Conservation (phyloP, 306 rosid genomes). For the Malus sieversii region DNA sequence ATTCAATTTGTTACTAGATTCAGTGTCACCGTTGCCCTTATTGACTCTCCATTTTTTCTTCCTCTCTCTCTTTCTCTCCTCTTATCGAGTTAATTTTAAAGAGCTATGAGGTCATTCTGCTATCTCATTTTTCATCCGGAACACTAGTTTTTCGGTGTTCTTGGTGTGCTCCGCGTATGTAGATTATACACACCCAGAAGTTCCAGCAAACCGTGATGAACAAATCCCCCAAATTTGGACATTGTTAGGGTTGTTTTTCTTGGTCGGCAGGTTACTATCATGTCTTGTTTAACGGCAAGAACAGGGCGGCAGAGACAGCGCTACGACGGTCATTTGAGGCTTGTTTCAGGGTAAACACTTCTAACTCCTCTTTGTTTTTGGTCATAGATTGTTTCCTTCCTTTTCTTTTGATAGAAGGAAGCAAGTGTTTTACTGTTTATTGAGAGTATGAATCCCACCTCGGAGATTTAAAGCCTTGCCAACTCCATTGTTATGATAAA, state of each 20-base stretch:
- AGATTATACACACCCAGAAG: background rate
- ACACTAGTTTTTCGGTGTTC: background rate
- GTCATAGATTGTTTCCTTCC: background rate
- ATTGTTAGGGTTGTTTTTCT: background rate
- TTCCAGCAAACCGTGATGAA: background rate
- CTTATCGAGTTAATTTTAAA: background rate
- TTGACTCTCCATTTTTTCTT: constrained; percentile 1
- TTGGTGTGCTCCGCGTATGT: background rate
- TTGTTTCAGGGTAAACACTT: constrained; percentile 23
- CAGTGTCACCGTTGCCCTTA: constrained; percentile 12
- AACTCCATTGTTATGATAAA: too few relatives aligned
- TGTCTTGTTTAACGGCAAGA: constrained; percentile 21
- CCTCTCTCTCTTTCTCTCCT: background rate
- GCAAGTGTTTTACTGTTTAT: background rate
- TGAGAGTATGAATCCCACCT: too few relatives aligned
- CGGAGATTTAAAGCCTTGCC: too few relatives aligned
- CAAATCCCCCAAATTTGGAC: background rate
- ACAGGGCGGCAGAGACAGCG: constrained; percentile 28
- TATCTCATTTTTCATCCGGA: background rate
- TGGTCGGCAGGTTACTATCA: background rate
- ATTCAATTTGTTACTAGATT: background rate
- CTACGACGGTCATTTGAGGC: constrained; percentile 23
- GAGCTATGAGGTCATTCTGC: background rate
- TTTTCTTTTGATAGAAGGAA: background rate
- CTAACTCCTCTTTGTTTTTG: background rate